phyloP scores from a whole-genome alignment of 805 yeast genomes.

The Scheffersomyces lignosus region DNA sequence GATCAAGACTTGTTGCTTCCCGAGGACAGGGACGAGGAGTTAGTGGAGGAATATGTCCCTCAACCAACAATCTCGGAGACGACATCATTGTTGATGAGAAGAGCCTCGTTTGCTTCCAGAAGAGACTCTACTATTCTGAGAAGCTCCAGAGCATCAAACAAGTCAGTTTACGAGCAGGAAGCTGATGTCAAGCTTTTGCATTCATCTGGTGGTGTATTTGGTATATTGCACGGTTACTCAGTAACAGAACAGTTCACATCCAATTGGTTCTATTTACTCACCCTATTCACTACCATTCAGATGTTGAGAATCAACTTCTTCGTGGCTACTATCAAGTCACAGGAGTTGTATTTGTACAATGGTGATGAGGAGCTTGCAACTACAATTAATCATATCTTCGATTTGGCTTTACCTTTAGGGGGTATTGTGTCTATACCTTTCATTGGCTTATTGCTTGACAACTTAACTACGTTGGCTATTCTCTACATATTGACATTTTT shows the following conservation, averaged over 20 bases:
- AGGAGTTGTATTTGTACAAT: constrained; percentile 67
- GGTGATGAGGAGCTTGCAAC: constrained; percentile 47
- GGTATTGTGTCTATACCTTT: constrained; percentile 86
- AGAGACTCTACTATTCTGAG: constrained; percentile 39
- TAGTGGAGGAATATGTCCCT: constrained; percentile 12
- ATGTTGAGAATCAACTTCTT: constrained; percentile 92
- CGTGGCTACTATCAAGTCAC: constrained; percentile 85
- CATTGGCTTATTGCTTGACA: constrained; percentile 78
- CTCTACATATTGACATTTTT: constrained; percentile 51
- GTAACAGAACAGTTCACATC: constrained; percentile 52
- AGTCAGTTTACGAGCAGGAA: constrained; percentile 65
- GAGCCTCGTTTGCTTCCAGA: constrained; percentile 27
- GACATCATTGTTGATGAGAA: constrained; percentile 37
- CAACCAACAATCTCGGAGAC: constrained; percentile 42
- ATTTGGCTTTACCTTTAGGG: constrained; percentile 83
- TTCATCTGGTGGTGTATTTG: constrained; percentile 46
- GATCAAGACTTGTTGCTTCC: constrained; percentile 45
- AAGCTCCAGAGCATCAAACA: constrained; percentile 38
- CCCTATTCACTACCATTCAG: constrained; percentile 77
- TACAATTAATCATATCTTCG: constrained; percentile 66
- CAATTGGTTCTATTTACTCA: constrained; percentile 79
- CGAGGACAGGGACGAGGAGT: constrained; percentile 33
- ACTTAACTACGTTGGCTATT: constrained; percentile 60
- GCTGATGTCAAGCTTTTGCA: constrained; percentile 56
- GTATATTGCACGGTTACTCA: constrained; percentile 68